Evolutionary conservation across 2,329 filamentous ascomycete species (phyloP).

Genomic region (Boeremia exigua): DNA sequence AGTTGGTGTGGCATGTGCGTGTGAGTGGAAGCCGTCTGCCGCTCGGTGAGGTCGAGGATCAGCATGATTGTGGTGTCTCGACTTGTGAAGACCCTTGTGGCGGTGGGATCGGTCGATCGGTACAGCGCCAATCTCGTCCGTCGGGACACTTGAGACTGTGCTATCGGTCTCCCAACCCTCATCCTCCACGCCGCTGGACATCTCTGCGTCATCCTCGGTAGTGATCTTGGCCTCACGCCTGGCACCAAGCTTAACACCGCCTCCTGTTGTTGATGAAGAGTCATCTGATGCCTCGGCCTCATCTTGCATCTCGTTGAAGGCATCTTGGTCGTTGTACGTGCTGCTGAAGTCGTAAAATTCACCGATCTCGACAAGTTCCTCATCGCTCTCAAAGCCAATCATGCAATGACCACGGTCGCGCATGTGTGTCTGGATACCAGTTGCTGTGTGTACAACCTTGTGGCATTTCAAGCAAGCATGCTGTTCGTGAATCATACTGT

Average conservation of each 20-base stretch:
- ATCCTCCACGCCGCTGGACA: slow-evolving; percentile 62
- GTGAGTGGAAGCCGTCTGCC: slow-evolving; percentile 79
- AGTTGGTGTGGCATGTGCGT: slow-evolving; percentile 73
- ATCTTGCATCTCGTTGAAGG: slow-evolving; percentile 58
- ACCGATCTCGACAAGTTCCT: slow-evolving; percentile 91
- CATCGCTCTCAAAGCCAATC: slow-evolving; percentile 87
- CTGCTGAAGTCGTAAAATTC: slow-evolving; percentile 97
- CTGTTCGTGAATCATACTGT: slow-evolving; percentile 78
- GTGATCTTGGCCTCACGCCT: slow-evolving; percentile 58
- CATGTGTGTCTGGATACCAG: slow-evolving; percentile 94
- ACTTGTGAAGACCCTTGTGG: slow-evolving; percentile 73
- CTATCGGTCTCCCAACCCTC: slow-evolving; percentile 97
- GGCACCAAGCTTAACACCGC: slow-evolving; percentile 73
- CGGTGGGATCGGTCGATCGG: slow-evolving; percentile 76
- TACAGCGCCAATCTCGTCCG: slow-evolving; percentile 80
- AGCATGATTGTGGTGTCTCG: slow-evolving; percentile 75
- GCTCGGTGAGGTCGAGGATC: slow-evolving; percentile 76
- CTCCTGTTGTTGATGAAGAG: slow-evolving; percentile 52
- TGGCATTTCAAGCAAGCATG: slow-evolving; percentile 89
- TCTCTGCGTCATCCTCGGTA: slow-evolving; percentile 45
- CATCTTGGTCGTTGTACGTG: slow-evolving; percentile 85
- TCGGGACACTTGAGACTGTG: slow-evolving; percentile 82
- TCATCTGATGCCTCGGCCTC: slow-evolving; percentile 58
- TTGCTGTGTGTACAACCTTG: slow-evolving; percentile 77
- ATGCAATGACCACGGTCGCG: slow-evolving; percentile 95